Conservation (phyloP, 169 alveolate genomes). For the Besnoitia besnoiti region DNA sequence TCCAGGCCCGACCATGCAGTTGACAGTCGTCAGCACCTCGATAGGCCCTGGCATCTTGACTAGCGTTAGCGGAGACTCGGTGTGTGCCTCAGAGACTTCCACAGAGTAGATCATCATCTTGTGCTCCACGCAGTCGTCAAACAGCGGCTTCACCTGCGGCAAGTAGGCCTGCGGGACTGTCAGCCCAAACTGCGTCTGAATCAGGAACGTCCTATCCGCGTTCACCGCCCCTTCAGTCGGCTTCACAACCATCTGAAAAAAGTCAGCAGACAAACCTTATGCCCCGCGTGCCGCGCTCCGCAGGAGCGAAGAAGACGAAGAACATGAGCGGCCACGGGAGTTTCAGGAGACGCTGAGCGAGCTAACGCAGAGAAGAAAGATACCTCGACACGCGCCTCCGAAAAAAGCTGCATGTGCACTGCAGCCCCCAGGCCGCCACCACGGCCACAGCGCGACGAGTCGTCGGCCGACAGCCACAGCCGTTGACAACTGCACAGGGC, state of each 20-base stretch:
- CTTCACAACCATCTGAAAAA: neutral
- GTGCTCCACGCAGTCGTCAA: conserved; percentile 22
- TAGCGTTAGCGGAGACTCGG: conserved; percentile 12
- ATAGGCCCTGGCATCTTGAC: conserved; percentile 36
- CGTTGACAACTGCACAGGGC: too few relatives aligned
- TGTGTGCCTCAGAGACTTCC: neutral
- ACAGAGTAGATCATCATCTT: neutral
- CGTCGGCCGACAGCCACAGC: too few relatives aligned
- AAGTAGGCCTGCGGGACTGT: neutral
- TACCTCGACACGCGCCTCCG: too few relatives aligned
- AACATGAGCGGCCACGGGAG: too few relatives aligned
- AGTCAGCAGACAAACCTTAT: too few relatives aligned
- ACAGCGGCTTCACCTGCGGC: conserved; percentile 18
- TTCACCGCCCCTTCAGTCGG: neutral
- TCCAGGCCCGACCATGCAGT: neutral
- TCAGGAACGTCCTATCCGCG: neutral
- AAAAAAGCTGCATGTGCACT: too few relatives aligned
- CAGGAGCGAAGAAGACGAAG: too few relatives aligned
- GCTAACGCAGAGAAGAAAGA: too few relatives aligned
- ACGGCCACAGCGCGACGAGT: too few relatives aligned
- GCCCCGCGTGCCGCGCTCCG: too few relatives aligned
- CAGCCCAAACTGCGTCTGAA: neutral
- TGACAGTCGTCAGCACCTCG: neutral
- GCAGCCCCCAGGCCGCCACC: too few relatives aligned
- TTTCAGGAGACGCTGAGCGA: too few relatives aligned